Evolutionary conservation across 768 basidiomycete species (phyloP), one percentile per base, ranked within the genome.

Genomic region (Termitomyces sp.): DNA sequence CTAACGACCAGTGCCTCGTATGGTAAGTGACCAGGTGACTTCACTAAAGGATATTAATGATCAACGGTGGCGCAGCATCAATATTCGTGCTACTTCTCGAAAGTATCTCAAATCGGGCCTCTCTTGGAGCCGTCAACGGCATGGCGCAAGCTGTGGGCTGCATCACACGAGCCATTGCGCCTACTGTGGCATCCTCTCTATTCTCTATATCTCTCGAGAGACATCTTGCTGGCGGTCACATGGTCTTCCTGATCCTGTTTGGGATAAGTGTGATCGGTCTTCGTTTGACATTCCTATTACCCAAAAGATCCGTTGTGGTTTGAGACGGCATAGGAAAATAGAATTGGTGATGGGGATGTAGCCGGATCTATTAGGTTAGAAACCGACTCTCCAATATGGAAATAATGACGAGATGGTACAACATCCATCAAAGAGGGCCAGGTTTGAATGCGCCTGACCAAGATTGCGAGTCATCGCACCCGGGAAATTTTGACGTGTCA

Each of bases 51-150:
- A 29, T 65, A 10, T 37, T 32, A 32, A n/a, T 42, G 45, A 50
- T 50, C 4, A 34, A 46, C 34, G 34, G 12, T 58, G 14, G 54
- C 59, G 47, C 76, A 87, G 86, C 63, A 76, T 78, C 69, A 70
- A 78, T 73, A 68, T 85, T 76, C 67, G 77, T 73, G 68, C 74
- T 67, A 68, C 78, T 72, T 61, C 83, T 69, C 71, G 81, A 66
- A 74, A 81, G 65, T 69, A 76, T 68, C 65, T 85, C 68, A 65
- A 70, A 67, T 31, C 71, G 74, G 1, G 69, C 74, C 0, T 69
- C 81, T 10, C 73, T 89, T 10, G 85, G 82, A 1, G 77, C 83
- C 4, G 76, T 78, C 14, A 86, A 84, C 61, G 84, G 85, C 2
- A 63, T 86, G 40, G 84, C 78, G 5, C 86, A 88, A 69, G 82